Base-by-base conservation (phyloP, 1,284 basidiomycete species). In the Heterobasidion occidentale region DNA sequence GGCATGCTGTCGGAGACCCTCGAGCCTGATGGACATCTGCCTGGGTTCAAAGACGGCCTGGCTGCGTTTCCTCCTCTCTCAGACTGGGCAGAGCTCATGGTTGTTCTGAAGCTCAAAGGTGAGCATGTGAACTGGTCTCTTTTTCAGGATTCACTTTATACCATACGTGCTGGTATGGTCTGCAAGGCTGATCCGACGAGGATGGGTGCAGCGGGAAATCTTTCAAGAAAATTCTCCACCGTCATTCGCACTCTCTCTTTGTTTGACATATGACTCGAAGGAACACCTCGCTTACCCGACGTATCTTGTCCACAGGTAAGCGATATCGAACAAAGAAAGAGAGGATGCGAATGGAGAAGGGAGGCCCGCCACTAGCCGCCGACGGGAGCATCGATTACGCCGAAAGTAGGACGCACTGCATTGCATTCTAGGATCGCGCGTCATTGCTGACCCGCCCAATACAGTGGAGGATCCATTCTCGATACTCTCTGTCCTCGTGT, bases 391-490 rank as follows among this genome's bases (percentile, higher is more conserved):
- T 90, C 35, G 82, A 88, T 67, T 90, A 88, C 63, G 65, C 75
- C 14, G 80, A 88, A 67, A 81, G 88, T 89, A 66, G 27, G 27
- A 27, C 36, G 80, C 71, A n/a, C 35, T 9, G 20, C 36, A 51
- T 64, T 52, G 27, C 27, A 35, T 52, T 36, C 55, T 44, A 17
- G n/a, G 36, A 55, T 54, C 55, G 50, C 15, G 51, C 36, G 53
- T 36, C 19, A 55, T 8, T 33, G 46, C 61, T 61, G 20, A 63
- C 55, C 47, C 56, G 45, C 48, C 27, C 4, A 54, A 54, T 60
- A 11, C 58, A 90, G 87, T 90, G 78, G 88, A 90, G 66, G 85
- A 89, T 59, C 86, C 88, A 1, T 90, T 88, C 67, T 77, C 83
- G 7, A 68, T 86, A 0, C 74, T 90, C 2, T 83, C 80, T 14